phyloP scores from a whole-genome alignment of 2,329 filamentous ascomycete species.

The Aspergillus sp. region DNA sequence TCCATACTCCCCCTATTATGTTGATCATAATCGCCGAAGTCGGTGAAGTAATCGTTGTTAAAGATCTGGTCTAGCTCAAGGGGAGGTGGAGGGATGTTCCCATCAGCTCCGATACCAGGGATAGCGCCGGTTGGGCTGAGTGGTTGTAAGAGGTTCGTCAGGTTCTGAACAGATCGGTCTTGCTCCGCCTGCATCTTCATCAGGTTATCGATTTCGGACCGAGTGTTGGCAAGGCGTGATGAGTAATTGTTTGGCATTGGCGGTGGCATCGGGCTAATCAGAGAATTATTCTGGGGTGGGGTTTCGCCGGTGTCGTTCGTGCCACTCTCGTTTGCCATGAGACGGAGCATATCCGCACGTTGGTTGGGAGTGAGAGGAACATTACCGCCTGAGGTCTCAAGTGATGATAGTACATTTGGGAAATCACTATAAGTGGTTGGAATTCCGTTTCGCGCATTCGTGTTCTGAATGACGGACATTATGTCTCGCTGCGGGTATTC shows the following conservation, averaged over 20 bases:
- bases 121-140: conserved; percentile 78
- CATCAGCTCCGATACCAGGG: conserved; percentile 60
- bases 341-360: conserved; percentile 49
- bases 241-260: conserved; percentile 53
- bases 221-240: conserved; percentile 60
- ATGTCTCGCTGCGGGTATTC: conserved; percentile 45
- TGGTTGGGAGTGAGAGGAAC: conserved; percentile 46
- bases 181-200: conserved; percentile 78
- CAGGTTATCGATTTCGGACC: conserved; percentile 75
- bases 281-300: conserved; percentile 53
- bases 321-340: conserved; percentile 49
- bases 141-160: conserved; percentile 73
- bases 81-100: conserved; percentile 42
- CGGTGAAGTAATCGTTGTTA: conserved; percentile 57
- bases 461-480: conserved; percentile 50
- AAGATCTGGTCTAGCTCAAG: conserved; percentile 61
- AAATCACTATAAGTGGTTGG: conserved; percentile 44
- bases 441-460: conserved; percentile 44
- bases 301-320: conserved; percentile 39
- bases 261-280: conserved; percentile 56
- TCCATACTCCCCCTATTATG: conserved; percentile 25
- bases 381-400: conserved; percentile 45
- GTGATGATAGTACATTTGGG: conserved; percentile 45
- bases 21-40: conserved; percentile 36
- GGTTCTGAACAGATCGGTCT: conserved; percentile 70